phyloP scores from a whole-genome alignment of 1,284 basidiomycete species.

The Puccinia horiana region DNA sequence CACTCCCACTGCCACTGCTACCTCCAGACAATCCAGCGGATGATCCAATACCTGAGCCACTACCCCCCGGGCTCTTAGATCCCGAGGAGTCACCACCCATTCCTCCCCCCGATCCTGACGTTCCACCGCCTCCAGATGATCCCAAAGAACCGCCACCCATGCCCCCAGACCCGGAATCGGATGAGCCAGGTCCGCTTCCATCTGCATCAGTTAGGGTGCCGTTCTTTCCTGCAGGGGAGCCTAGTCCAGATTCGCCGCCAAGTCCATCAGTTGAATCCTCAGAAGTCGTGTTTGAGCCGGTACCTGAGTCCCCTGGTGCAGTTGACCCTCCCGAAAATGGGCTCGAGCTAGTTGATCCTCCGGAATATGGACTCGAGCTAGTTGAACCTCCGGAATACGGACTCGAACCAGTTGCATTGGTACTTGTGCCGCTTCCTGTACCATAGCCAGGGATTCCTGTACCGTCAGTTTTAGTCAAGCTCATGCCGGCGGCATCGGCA shows the following conservation, averaged over 20 bases:
- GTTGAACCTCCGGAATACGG: neutral
- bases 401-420: neutral
- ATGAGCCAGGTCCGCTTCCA: neutral
- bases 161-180: neutral
- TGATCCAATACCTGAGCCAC: neutral
- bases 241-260: neutral
- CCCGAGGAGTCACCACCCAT: neutral
- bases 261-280: neutral
- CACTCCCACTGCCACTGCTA: neutral
- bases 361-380: neutral
- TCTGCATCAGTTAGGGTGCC: neutral
- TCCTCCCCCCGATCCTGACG: neutral
- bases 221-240: slow-evolving; percentile 8
- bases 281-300: neutral
- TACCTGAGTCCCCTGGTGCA: neutral
- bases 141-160: neutral
- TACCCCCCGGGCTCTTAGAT: neutral
- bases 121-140: neutral
- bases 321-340: slow-evolving; percentile 1
- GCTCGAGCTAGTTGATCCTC: neutral
- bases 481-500: neutral
- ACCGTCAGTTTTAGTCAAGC: neutral
- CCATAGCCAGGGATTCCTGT: neutral
- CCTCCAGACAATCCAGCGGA: neutral
- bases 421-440: neutral